Base-by-base conservation (phyloP, 768 basidiomycete genomes). In the Glaciozyma martinii region DNA sequence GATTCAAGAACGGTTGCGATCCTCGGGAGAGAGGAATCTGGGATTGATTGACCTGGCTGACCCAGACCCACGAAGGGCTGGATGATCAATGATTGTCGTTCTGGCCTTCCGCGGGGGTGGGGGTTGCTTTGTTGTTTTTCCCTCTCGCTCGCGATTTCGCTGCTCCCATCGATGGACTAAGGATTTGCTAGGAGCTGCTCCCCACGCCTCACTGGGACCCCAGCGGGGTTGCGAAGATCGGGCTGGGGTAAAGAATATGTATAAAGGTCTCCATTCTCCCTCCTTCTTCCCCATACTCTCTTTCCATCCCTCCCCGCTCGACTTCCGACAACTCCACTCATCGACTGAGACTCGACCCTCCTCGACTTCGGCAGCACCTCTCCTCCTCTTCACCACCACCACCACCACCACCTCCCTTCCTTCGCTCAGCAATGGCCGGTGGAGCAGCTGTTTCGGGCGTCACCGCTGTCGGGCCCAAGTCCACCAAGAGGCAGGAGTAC, bases 381-480 rank as follows among this genome's bases (percentile, higher is more conserved):
- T 10, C 5, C 33, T 33, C 33, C 33, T 33, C 33, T 10, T 10
- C 33, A 33, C 33, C 33, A 33, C 33, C 33, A 33, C 33, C 33
- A 33, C 5, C 33, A 33, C 33, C 33, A 33, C 33, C 33, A 5
- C 10, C 33, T 33, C 33, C 33, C 10, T 10, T 10, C 10, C 33
- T 33, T 33, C 33, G 10, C 10, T 12, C 37, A 40, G 47, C 60
- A 56, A 69, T 62, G 64, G 67, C 61, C 79, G 81, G 78, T 58
- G 74, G 68, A 25, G 65, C 47, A 44, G 50, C 52, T n/a, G 19
- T 61, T 49, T 44, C 54, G 13, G 29, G 59, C 80, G 58, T 78
- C 82, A 66, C 76, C 83, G 63, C 76, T 75, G n/a, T 77, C 75
- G 66, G 77, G 73, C 54, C 77, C 78, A 71, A 84, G 81, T 81